Evolutionary conservation across 148 eudicot species (phyloP), one percentile per base, ranked within the genome.

Genomic region (Silene latifolia): DNA sequence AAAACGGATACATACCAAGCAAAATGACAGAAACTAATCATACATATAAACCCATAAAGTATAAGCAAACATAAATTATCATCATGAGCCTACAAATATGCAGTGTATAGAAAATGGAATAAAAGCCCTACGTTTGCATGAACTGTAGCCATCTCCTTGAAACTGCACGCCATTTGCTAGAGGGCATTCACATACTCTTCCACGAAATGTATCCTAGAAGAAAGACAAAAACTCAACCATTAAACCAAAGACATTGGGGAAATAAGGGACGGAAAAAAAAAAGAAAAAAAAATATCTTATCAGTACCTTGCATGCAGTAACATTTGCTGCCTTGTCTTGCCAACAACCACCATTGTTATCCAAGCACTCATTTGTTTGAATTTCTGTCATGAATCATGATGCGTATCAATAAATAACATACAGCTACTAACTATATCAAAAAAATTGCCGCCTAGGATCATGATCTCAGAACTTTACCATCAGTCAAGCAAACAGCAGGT

Each of bases 141-240:
- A 76, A 73, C 74, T 90, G 77, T 94, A 94, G 68, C 98, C 98
- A 83, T 94, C 98, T 74, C 98, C 98, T 81, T 82, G 85, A 78
- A 88, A 90, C 77, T 89, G 92, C 72, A 95, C 96, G 18, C 97
- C 98, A 69, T 92, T 85, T 54, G 87, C 90, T 73, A 89, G 73
- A 44, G 98, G 98, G 84, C 97, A 95, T 87, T 92, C 97, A 81
- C 97, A 95, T 72, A 95, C 96, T 79, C 93, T 90, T 82, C 98
- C 97, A 48, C 96, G 91, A 69, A 89, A 92, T 21, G 96, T 95
- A 74, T 92, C 97, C 97, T 91, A 60, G 0, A 60, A 9, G 23
- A 60, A 20, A 19, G 74, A 57, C 29, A 57, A 67, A 8, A 21
- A 19, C 9, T 24, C n/a, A 63, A 78, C 18, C 56, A 72, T 6